A percentile compares a stretch with the other conserved stretches of the same genome.
phyloP scores from a whole-genome alignment of 2,329 filamentous ascomycete species.

The Fusarium stilboides region DNA sequence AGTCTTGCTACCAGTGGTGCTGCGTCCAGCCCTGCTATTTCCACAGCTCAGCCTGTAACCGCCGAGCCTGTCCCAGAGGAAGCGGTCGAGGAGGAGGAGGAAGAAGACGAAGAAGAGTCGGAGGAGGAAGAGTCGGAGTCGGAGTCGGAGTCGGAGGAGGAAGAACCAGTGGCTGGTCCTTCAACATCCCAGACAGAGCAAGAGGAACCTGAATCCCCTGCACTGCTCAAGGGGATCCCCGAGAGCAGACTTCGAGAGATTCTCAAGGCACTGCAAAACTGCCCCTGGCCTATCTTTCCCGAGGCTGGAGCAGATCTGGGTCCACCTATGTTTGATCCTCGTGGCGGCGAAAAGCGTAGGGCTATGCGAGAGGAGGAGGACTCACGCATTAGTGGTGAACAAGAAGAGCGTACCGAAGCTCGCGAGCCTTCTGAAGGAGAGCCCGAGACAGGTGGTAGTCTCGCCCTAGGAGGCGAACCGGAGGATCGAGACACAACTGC shows the following conservation, averaged over 20 bases:
- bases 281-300: slow-evolving; percentile 51
- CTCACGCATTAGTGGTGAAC: slow-evolving; percentile 62
- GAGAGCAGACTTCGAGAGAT: slow-evolving; percentile 55
- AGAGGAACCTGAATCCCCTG: slow-evolving; percentile 31
- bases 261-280: slow-evolving; percentile 57
- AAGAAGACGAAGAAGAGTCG: background rate
- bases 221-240: slow-evolving; percentile 24
- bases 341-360: slow-evolving; percentile 85
- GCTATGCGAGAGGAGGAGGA: slow-evolving; percentile 82
- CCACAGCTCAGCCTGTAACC: slow-evolving; percentile 69
- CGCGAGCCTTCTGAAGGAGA: slow-evolving; percentile 76
- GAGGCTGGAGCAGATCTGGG: slow-evolving; percentile 43
- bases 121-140: slow-evolving; percentile 1
- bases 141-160: slow-evolving; percentile 44
- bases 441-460: slow-evolving; percentile 84
- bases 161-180: slow-evolving; percentile 50
- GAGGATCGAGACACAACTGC: slow-evolving; percentile 79
- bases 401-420: slow-evolving; percentile 63
- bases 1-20: slow-evolving; percentile 87
- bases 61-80: slow-evolving; percentile 65
- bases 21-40: slow-evolving; percentile 85
- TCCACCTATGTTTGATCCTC: slow-evolving; percentile 86
- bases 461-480: slow-evolving; percentile 92
- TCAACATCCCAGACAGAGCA: slow-evolving; percentile 35
- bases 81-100: slow-evolving; percentile 54